A percentile compares a stretch with the other conserved stretches of the same genome.
Evolutionary conservation across 176 grass and related monocot genomes (phyloP).

Genomic region (Alopecurus myosuroides): DNA sequence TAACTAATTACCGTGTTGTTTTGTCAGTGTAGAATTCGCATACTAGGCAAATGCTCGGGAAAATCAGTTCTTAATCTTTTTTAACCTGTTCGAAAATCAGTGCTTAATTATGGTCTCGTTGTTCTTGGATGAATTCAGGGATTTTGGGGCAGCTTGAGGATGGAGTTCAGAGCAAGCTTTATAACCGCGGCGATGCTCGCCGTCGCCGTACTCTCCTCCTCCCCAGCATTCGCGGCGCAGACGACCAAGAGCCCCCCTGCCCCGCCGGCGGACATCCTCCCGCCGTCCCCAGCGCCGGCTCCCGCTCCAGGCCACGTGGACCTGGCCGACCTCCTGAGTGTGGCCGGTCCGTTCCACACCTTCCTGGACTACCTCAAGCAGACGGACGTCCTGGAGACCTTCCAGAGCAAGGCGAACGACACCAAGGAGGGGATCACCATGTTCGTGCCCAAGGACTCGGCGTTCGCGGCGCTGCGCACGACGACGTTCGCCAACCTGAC

Average conservation of each 20-base stretch:
- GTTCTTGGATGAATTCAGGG: slow-evolving; percentile 41
- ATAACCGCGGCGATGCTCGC: slow-evolving; percentile 34
- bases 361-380: slow-evolving; percentile 76
- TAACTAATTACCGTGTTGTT: not conserved
- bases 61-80: slow-evolving; percentile 4
- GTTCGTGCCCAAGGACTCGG: slow-evolving; percentile 79
- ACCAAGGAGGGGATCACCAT: slow-evolving; percentile 77
- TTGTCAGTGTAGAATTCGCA: not conserved
- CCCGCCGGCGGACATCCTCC: slow-evolving; percentile 26
- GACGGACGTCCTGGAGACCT: slow-evolving; percentile 70
- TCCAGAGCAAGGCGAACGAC: slow-evolving; percentile 84
- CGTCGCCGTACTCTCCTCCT: slow-evolving; percentile 38
- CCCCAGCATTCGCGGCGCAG: slow-evolving; percentile 50
- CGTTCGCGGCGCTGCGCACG: slow-evolving; percentile 51
- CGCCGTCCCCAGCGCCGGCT: slow-evolving; percentile 53
- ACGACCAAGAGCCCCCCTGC: slow-evolving; percentile 45
- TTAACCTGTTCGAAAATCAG: too few species aligned
- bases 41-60: not conserved
- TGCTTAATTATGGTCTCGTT: not conserved
- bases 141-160: slow-evolving; percentile 17
- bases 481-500: slow-evolving; percentile 79
- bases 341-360: slow-evolving; percentile 78
- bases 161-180: slow-evolving; percentile 40
- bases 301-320: slow-evolving; percentile 68
- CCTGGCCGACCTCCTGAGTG: slow-evolving; percentile 75